Conservation (phyloP, 768 basidiomycete genomes). For the Cubamyces sp. region DNA sequence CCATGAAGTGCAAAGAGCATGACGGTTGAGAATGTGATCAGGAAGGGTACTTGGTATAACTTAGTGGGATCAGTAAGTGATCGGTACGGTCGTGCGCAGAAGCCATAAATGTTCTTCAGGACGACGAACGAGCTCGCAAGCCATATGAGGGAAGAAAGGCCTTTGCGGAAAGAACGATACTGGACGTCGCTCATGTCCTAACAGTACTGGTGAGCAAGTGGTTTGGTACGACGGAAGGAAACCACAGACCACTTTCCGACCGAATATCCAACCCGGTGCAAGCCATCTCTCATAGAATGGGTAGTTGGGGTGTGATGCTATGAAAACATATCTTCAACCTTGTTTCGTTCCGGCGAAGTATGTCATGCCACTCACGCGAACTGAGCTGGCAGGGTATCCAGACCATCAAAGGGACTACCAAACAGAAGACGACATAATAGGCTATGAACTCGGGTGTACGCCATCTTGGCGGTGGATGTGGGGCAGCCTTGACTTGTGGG, state of each 20-base stretch:
- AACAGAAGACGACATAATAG: conserved; percentile 64
- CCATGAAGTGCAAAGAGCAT: conserved; percentile 84
- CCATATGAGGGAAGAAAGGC: conserved; percentile 64
- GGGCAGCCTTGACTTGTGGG: conserved; percentile 31
- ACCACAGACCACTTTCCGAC: conserved; percentile 70
- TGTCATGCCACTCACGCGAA: conserved; percentile 56
- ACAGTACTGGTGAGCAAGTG: too few relatives aligned
- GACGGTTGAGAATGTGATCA: conserved; percentile 59
- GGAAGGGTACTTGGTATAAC: conserved; percentile 56
- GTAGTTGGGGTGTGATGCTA: conserved; percentile 81
- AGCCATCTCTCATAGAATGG: conserved; percentile 57
- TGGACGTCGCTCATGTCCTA: conserved; percentile 95
- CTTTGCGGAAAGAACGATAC: conserved; percentile 85
- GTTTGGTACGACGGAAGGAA: too few relatives aligned
- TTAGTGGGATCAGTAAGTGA: conserved; percentile 32
- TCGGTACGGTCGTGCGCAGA: conserved; percentile 25
- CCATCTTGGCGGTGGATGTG: conserved; percentile 64
- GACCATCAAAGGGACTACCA: conserved; percentile 74
- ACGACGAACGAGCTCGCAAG: conserved; percentile 59
- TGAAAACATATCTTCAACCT: conserved; percentile 8
- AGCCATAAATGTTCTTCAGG: conserved; percentile 55
- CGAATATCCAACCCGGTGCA: conserved; percentile 80
- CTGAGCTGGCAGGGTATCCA: conserved; percentile 79
- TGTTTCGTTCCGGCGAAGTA: neutral
- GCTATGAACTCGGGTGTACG: conserved; percentile 76